Evolutionary conservation across 495 filamentous ascomycete species (phyloP).

Genomic region (Zalerion maritima): DNA sequence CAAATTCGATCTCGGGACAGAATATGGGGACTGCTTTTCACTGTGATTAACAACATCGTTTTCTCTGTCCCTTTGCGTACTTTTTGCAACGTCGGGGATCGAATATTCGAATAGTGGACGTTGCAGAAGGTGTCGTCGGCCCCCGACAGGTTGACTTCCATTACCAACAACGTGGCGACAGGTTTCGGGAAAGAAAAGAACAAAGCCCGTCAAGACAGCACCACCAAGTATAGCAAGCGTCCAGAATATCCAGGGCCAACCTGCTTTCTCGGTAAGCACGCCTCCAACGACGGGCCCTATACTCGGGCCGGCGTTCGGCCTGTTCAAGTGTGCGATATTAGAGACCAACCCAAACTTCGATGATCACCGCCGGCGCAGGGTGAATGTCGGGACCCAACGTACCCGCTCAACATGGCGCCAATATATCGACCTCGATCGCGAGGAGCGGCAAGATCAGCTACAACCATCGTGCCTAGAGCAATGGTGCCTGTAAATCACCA

Average conservation of each 20-base stretch:
- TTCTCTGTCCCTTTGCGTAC: too few species aligned
- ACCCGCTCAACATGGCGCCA: too few species aligned
- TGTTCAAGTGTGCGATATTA: constrained; percentile 4
- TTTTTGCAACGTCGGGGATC: too few species aligned
- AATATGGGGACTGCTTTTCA: too few species aligned
- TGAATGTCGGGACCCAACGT: constrained; percentile 34
- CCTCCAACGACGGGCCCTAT: constrained; percentile 53
- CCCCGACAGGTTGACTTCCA: too few species aligned
- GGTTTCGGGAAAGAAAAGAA: constrained; percentile 50
- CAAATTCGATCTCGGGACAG: too few species aligned
- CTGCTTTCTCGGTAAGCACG: constrained; percentile 45
- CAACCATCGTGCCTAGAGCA: constrained; percentile 43
- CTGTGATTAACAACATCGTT: too few species aligned
- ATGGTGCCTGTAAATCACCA: too few species aligned
- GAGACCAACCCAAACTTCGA: too few species aligned
- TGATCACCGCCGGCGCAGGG: too few species aligned
- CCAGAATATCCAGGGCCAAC: constrained; percentile 64
- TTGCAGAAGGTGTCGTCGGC: too few species aligned
- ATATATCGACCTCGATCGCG: constrained; percentile 48
- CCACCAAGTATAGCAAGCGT: constrained; percentile 48
- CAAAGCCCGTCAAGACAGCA: constrained; percentile 35
- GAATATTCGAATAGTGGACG: too few species aligned
- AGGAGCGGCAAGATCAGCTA: constrained; percentile 45
- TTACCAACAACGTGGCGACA: constrained; percentile 57
- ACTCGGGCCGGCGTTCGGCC: constrained; percentile 32